These are phyloP conservation scores for Guadua angustifolia DNA, from an alignment of 176 grass and related monocot species.

Conservation along the genomic window DNA sequence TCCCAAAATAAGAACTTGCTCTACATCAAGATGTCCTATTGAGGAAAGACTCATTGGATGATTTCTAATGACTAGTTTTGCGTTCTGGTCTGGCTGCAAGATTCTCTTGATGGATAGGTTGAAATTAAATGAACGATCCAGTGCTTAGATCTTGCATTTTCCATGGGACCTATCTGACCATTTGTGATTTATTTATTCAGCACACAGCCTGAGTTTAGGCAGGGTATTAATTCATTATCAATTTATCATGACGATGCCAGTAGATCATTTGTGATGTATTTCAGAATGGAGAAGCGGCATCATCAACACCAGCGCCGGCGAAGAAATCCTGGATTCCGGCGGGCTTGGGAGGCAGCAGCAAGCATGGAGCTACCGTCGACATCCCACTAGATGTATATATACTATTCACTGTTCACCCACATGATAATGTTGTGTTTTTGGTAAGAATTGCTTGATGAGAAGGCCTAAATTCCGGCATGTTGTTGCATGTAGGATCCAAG, in stretches of 20 bases:
- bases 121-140: background rate
- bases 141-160: constrained; percentile 24
- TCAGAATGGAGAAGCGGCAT: constrained; percentile 31
- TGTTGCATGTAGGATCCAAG: constrained; percentile 53
- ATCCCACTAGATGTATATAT: constrained; percentile 47
- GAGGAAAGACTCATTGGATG: background rate
- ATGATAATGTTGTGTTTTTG: background rate
- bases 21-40: background rate
- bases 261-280: constrained; percentile 27
- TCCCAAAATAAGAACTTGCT: no score
- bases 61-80: background rate
- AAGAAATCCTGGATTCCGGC: constrained; percentile 48
- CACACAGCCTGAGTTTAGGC: background rate
- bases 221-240: background rate
- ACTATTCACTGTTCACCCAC: background rate
- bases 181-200: background rate
- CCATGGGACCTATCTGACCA: background rate
- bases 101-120: background rate
- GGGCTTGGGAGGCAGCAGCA: constrained; percentile 53
- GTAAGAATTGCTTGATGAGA: background rate
- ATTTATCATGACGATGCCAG: background rate
- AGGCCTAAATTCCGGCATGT: background rate
- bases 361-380: constrained; percentile 54
- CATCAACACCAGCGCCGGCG: constrained; percentile 18
- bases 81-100: constrained; percentile 15